phyloP scores from a whole-genome alignment of 345 rosid genomes.

The Balakata baccata region DNA sequence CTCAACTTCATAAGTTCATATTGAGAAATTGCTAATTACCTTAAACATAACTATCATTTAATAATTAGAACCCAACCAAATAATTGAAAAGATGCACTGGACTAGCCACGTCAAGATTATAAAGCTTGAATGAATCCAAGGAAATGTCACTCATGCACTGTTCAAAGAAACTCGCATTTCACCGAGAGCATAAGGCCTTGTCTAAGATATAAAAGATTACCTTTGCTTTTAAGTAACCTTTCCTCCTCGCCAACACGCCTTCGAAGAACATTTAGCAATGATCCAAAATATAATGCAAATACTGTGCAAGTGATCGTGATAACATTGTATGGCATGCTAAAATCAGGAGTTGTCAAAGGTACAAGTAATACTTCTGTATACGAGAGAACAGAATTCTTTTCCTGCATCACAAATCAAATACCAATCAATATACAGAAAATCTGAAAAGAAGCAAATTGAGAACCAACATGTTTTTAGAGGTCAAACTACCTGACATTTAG shows the following conservation, averaged over 20 bases:
- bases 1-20: no score
- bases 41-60: background rate
- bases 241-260: slow-evolving; percentile 77
- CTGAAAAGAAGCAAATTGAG: slow-evolving; percentile 6
- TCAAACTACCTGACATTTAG: slow-evolving; percentile 55
- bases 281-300: slow-evolving; percentile 84
- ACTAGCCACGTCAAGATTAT: background rate
- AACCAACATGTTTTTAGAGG: background rate
- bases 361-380: slow-evolving; percentile 91
- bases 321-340: slow-evolving; percentile 99
- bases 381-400: slow-evolving; percentile 50
- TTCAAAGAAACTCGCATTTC: background rate
- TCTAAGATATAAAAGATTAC: slow-evolving; percentile 38
- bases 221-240: slow-evolving; percentile 62
- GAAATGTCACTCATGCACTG: background rate
- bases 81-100: background rate
- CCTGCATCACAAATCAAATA: slow-evolving; percentile 49
- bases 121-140: background rate
- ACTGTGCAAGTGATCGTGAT: slow-evolving; percentile 91
- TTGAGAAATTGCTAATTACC: background rate
- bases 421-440: background rate
- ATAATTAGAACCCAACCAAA: background rate
- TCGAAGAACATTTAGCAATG: slow-evolving; percentile 77
- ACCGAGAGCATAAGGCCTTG: background rate
- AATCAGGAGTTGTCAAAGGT: slow-evolving; percentile 94